Conservation (phyloP, 805 yeast species). For the Ascoidea tarda region DNA sequence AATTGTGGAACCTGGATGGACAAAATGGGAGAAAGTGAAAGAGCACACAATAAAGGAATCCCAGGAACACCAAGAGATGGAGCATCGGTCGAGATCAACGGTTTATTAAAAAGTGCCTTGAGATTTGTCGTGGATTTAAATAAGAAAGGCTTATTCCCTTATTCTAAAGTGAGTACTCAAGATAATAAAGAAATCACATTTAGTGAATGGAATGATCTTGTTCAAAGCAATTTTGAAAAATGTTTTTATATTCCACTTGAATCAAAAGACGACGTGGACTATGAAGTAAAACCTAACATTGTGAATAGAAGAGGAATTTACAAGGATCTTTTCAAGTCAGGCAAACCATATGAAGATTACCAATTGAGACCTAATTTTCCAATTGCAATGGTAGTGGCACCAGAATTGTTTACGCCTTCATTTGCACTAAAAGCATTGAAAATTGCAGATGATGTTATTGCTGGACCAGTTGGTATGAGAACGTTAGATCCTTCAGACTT, state of each 20-base stretch:
- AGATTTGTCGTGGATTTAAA: slow-evolving; percentile 61
- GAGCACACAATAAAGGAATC: slow-evolving; percentile 74
- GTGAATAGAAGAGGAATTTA: slow-evolving; percentile 89
- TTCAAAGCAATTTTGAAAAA: slow-evolving; percentile 65
- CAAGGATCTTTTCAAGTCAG: slow-evolving; percentile 71
- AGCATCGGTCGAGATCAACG: slow-evolving; percentile 87
- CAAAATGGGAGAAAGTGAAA: slow-evolving; percentile 91
- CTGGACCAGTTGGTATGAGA: slow-evolving; percentile 87
- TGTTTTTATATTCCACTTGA: slow-evolving; percentile 65
- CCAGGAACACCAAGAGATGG: slow-evolving; percentile 99
- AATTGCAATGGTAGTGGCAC: slow-evolving; percentile 89
- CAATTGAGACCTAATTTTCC: slow-evolving; percentile 87
- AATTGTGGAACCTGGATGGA: slow-evolving; percentile 99
- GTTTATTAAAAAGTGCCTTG: slow-evolving; percentile 70
- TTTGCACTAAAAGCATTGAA: slow-evolving; percentile 52
- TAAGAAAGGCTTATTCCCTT: slow-evolving; percentile 38
- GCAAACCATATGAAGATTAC: slow-evolving; percentile 87
- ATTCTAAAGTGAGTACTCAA: slow-evolving; percentile 38
- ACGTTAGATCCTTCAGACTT: slow-evolving; percentile 88
- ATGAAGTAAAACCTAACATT: slow-evolving; percentile 44
- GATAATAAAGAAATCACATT: slow-evolving; percentile 45
- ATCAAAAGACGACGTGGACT: slow-evolving; percentile 43
- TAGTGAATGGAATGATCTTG: slow-evolving; percentile 54
- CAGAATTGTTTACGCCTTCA: slow-evolving; percentile 62
- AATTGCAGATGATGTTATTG: slow-evolving; percentile 54